Percentiles rank a stretch among this genome's conserved stretches.
These are phyloP conservation scores for Bretziella fagacearum DNA, from an alignment of 2,329 filamentous ascomycete species.

Conservation along the genomic window DNA sequence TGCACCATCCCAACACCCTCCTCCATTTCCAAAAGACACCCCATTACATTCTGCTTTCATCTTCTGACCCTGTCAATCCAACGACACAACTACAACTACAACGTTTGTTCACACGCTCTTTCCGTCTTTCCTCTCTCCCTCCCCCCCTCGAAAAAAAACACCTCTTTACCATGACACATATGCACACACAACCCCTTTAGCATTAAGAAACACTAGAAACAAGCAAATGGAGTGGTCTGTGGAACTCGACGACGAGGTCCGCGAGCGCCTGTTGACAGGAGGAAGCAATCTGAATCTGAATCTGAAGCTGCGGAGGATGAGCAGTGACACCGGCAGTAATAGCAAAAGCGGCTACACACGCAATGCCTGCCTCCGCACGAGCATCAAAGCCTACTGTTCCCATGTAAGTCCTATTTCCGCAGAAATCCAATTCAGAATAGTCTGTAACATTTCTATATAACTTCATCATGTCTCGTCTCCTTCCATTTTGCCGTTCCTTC, in stretches of 20 bases:
- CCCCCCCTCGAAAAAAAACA: neutral
- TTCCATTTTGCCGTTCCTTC: conserved; percentile 7
- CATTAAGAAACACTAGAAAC: neutral
- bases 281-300: neutral
- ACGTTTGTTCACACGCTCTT: neutral
- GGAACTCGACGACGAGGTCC: conserved; percentile 9
- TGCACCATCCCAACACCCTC: neutral
- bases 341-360: neutral
- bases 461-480: conserved; percentile 1
- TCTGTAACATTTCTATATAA: conserved; percentile 10
- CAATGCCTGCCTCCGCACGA: conserved; percentile 4
- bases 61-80: neutral
- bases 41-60: conserved; percentile 1
- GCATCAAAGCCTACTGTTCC: conserved; percentile 1
- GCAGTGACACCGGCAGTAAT: conserved; percentile 1
- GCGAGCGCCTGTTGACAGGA: conserved; percentile 1
- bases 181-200: neutral
- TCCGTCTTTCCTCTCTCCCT: neutral
- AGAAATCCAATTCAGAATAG: too few relatives aligned
- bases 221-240: conserved; percentile 7
- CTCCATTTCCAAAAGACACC: neutral
- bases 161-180: too few relatives aligned
- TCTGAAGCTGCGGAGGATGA: neutral
- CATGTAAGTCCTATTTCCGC: conserved; percentile 7
- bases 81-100: neutral